These are phyloP conservation scores for Aspergillus kassunensis DNA, from an alignment of 495 filamentous ascomycete genomes.

Conservation along the genomic window DNA sequence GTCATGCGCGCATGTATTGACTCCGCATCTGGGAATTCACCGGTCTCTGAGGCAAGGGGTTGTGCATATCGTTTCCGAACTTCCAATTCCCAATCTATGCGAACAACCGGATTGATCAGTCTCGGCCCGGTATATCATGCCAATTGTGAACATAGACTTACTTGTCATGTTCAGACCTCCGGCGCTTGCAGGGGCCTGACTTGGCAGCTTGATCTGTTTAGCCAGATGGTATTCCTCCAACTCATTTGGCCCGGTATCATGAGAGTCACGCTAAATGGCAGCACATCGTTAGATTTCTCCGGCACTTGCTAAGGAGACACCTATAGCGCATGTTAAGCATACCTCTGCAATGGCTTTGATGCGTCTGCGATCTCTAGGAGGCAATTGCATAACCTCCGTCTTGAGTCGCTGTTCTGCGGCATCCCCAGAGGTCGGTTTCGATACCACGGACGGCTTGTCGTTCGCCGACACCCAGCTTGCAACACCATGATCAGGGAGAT, in stretches of 20 bases:
- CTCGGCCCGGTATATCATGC: not conserved
- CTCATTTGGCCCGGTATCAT: constrained; percentile 58
- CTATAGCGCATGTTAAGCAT: constrained; percentile 15
- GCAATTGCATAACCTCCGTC: constrained; percentile 90
- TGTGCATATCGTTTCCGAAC: constrained; percentile 89
- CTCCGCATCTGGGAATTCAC: constrained; percentile 82
- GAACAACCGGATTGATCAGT: constrained; percentile 19
- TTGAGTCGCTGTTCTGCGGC: constrained; percentile 87
- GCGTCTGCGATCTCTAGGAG: constrained; percentile 76
- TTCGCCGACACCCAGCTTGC: constrained; percentile 95
- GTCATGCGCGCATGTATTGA: constrained; percentile 82
- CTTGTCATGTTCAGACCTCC: constrained; percentile 84
- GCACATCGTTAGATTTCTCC: constrained; percentile 12
- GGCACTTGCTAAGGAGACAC: not conserved
- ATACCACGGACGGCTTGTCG: constrained; percentile 81
- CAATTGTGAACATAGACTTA: constrained; percentile 42
- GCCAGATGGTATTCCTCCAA: constrained; percentile 65
- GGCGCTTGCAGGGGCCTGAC: constrained; percentile 75
- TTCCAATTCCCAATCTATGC: constrained; percentile 79
- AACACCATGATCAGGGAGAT: constrained; percentile 86
- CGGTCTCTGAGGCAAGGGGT: constrained; percentile 80
- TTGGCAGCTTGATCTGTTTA: constrained; percentile 63
- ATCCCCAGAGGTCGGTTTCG: constrained; percentile 80
- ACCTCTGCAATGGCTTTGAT: constrained; percentile 74
- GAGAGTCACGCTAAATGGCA: constrained; percentile 56